These are phyloP conservation scores for Eucalyptus pauciflora DNA, from an alignment of 345 rosid species.

Conservation along the genomic window DNA sequence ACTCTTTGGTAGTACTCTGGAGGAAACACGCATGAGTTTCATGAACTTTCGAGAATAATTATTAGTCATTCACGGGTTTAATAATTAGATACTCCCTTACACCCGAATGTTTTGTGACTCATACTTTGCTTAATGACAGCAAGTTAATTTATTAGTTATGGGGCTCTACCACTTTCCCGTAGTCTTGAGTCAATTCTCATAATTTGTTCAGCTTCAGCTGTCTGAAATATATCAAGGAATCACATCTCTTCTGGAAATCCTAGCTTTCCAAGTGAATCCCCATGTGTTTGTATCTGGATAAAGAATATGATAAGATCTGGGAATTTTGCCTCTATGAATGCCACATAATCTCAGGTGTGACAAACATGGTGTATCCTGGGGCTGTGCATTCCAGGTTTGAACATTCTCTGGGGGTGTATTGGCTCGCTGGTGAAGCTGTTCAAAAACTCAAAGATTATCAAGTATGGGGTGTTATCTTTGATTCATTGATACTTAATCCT, in stretches of 20 bases:
- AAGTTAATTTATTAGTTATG: not conserved
- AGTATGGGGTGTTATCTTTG: constrained; percentile 20
- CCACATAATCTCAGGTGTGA: constrained; percentile 39
- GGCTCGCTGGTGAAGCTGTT: constrained; percentile 76
- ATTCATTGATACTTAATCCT: not conserved
- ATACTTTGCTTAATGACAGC: not conserved
- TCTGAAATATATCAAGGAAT: not conserved
- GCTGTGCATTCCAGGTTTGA: constrained; percentile 91
- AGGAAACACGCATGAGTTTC: not conserved
- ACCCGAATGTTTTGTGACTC: not conserved
- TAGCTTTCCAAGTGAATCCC: not conserved
- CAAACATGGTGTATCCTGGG: constrained; percentile 84
- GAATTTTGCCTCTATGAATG: not conserved
- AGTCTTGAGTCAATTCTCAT: not conserved
- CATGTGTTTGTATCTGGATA: not conserved
- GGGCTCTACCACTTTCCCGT: not conserved
- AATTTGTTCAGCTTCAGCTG: not conserved
- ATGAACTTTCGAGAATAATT: not conserved
- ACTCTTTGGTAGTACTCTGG: not conserved
- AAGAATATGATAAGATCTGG: not conserved
- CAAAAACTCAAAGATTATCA: constrained; percentile 53
- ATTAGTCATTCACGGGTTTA: not conserved
- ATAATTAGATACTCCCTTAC: not conserved
- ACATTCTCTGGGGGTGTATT: constrained; percentile 90
- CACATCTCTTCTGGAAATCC: not conserved